Evolutionary conservation across 495 filamentous ascomycete genomes (phyloP).

Genomic region (Penicillium salamii): DNA sequence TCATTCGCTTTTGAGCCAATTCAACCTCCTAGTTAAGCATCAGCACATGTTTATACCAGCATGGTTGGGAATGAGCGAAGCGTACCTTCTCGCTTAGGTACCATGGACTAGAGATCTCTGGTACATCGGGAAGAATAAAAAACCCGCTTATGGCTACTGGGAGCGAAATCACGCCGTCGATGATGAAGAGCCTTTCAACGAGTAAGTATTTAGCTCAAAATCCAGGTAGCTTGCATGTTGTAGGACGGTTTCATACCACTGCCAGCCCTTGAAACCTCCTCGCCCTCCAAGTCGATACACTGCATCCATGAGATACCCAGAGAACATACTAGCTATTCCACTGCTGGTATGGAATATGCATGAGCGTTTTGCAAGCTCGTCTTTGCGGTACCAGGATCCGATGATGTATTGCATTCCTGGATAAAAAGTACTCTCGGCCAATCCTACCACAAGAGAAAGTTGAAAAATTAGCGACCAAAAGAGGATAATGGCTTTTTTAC

Average conservation of each 20-base stretch:
- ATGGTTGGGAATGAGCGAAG: not conserved
- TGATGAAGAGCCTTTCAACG: slow-evolving; percentile 34
- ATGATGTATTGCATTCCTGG: slow-evolving; percentile 48
- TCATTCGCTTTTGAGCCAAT: slow-evolving; percentile 46
- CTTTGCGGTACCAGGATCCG: slow-evolving; percentile 51
- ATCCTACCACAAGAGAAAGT: slow-evolving; percentile 20
- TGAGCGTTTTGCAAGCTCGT: slow-evolving; percentile 56
- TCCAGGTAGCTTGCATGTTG: not conserved
- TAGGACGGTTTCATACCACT: slow-evolving; percentile 24
- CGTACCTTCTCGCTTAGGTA: slow-evolving; percentile 41
- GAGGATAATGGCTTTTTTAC: slow-evolving; percentile 18
- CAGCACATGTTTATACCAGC: not conserved
- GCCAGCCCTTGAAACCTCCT: slow-evolving; percentile 49
- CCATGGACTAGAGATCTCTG: slow-evolving; percentile 56
- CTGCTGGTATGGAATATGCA: slow-evolving; percentile 61
- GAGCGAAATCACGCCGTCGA: slow-evolving; percentile 47
- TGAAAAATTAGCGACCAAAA: slow-evolving; percentile 33
- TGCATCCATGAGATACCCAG: slow-evolving; percentile 55
- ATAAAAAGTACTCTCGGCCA: slow-evolving; percentile 46
- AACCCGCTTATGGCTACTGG: slow-evolving; percentile 53
- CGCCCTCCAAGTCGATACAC: slow-evolving; percentile 49
- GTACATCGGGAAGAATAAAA: slow-evolving; percentile 59
- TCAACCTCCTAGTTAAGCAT: slow-evolving; percentile 36
- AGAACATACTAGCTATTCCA: slow-evolving; percentile 55
- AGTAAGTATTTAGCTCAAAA: not conserved